These are phyloP conservation scores for Climacium dendroides DNA, from an alignment of 225 moss, liverwort and hornwort genomes.

Conservation along the genomic window DNA sequence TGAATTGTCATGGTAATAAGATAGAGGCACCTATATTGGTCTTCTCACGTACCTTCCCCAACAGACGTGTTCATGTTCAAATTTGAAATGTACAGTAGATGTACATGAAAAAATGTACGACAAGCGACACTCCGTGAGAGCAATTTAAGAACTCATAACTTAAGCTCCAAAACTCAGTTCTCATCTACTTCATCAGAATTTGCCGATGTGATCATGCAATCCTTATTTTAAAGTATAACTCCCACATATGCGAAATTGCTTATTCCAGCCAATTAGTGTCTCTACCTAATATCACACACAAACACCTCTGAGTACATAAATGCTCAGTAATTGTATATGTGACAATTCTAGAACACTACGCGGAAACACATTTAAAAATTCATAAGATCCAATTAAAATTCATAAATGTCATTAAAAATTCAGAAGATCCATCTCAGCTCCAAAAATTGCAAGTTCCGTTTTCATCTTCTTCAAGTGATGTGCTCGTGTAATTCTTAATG, in stretches of 20 bases:
- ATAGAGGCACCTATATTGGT: neutral
- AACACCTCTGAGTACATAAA: neutral
- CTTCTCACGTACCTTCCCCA: too few species aligned
- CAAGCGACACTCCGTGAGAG: neutral
- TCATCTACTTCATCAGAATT: neutral
- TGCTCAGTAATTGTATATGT: neutral
- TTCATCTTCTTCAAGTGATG: neutral
- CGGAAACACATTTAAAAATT: neutral
- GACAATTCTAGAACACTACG: neutral
- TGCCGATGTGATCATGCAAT: neutral
- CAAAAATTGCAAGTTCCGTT: neutral
- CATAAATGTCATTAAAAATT: neutral
- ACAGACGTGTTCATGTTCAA: neutral
- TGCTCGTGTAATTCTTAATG: neutral
- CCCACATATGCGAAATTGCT: neutral
- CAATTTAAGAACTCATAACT: neutral
- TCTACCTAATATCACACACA: neutral
- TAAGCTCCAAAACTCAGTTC: neutral
- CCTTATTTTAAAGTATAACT: neutral
- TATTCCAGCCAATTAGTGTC: neutral
- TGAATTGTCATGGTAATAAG: neutral
- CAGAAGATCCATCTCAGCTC: too few species aligned
- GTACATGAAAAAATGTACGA: neutral
- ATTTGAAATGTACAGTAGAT: neutral
- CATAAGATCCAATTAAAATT: neutral